A percentile compares a stretch with the other conserved stretches of the same genome.
phyloP scores from a whole-genome alignment of 2,329 filamentous ascomycete species.

The Xylariaceae sp. region DNA sequence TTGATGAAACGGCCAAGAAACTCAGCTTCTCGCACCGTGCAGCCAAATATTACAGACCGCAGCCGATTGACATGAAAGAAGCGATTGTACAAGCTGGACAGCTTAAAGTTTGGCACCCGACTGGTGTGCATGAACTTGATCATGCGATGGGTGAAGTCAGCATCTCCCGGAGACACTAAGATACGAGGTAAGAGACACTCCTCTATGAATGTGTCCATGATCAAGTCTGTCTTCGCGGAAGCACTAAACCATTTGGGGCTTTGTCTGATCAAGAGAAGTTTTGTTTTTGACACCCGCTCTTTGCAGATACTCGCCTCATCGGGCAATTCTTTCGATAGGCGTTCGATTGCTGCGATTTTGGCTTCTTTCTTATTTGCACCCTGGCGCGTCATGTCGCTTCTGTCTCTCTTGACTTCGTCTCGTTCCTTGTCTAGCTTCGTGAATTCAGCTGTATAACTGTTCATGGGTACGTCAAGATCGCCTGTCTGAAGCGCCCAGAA shows the following conservation, averaged over 20 bases:
- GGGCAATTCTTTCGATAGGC: conserved; percentile 67
- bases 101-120: conserved; percentile 81
- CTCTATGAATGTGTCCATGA: conserved; percentile 79
- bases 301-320: conserved; percentile 72
- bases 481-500: conserved; percentile 90
- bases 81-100: conserved; percentile 77
- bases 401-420: conserved; percentile 65
- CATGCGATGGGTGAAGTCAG: conserved; percentile 84
- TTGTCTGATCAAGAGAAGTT: conserved; percentile 69
- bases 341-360: conserved; percentile 66
- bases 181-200: conserved; percentile 90
- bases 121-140: conserved; percentile 83
- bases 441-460: conserved; percentile 76
- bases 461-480: conserved; percentile 73
- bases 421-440: conserved; percentile 66
- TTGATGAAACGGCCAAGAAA: conserved; percentile 90
- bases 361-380: conserved; percentile 66
- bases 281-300: conserved; percentile 63
- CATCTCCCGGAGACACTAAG: conserved; percentile 79
- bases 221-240: conserved; percentile 59
- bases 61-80: conserved; percentile 82
- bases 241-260: conserved; percentile 68
- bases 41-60: conserved; percentile 80
- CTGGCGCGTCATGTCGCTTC: conserved; percentile 67
- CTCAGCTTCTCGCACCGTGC: conserved; percentile 86